Percentiles rank a stretch among this genome's conserved stretches.
phyloP scores from a whole-genome alignment of 352 stramenopile genomes.

The Globisporangium paroecandrum region DNA sequence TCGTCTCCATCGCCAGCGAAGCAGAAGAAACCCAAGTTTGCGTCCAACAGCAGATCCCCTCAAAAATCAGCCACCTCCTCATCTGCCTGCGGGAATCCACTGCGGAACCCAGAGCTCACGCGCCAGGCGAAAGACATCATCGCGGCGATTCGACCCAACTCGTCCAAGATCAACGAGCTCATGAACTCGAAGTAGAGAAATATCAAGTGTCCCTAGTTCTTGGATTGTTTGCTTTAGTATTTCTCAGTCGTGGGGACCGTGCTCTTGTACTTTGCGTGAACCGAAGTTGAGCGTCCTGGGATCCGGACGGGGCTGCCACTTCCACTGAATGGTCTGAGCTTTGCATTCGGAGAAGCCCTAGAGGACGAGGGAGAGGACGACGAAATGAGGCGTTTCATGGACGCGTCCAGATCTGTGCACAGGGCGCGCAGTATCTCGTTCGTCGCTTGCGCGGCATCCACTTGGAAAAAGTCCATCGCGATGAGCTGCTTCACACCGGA shows the following conservation, averaged over 20 bases:
- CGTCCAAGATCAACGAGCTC: constrained; percentile 75
- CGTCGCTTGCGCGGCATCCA: constrained; percentile 43
- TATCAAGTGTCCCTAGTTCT: background rate
- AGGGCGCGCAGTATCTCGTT: constrained; percentile 55
- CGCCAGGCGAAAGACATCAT: constrained; percentile 58
- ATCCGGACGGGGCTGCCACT: background rate
- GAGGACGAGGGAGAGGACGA: background rate
- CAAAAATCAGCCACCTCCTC: background rate
- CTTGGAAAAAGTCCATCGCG: constrained; percentile 46
- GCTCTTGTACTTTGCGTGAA: constrained; percentile 3
- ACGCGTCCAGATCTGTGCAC: constrained; percentile 56
- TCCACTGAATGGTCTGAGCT: background rate
- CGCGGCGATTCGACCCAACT: constrained; percentile 52
- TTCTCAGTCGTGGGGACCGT: background rate
- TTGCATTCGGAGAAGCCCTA: background rate
- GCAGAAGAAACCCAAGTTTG: constrained; percentile 4
- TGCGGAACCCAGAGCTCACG: constrained; percentile 55
- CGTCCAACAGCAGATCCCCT: constrained; percentile 3
- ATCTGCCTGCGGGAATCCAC: constrained; percentile 13
- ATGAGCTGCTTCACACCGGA: constrained; percentile 28
- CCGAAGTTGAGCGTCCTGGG: background rate
- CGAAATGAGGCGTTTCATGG: constrained; percentile 29
- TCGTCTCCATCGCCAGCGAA: constrained; percentile 17
- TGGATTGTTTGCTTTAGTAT: background rate
- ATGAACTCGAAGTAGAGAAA: constrained; percentile 20